Percentiles rank a stretch among this genome's conserved stretches.
These are phyloP conservation scores for Chrysosporium keratinophilum DNA, from an alignment of 2,329 filamentous ascomycete genomes.

Conservation along the genomic window DNA sequence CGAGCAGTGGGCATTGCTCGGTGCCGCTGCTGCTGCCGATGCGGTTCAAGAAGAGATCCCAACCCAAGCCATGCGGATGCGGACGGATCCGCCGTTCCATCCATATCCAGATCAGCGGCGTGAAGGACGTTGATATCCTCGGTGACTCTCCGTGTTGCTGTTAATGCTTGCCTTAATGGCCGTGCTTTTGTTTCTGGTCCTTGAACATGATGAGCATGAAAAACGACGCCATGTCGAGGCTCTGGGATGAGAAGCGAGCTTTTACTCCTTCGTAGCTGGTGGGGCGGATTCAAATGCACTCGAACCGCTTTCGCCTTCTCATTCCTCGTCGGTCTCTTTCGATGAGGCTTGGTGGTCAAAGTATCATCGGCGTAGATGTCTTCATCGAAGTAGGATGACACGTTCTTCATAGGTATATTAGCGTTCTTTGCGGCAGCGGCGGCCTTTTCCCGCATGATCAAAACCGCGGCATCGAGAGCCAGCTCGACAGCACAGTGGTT, in stretches of 20 bases:
- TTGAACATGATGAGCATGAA: neutral
- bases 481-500: conserved; percentile 85
- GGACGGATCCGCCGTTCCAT: neutral
- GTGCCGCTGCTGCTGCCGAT: too few relatives aligned
- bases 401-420: neutral
- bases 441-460: conserved; percentile 18
- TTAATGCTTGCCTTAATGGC: neutral
- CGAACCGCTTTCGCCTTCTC: neutral
- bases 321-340: neutral
- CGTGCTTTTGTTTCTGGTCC: neutral
- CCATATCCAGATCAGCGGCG: neutral
- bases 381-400: conserved; percentile 1
- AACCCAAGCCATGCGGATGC: neutral
- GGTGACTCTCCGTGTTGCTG: neutral
- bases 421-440: conserved; percentile 3
- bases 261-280: neutral
- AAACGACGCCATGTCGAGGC: neutral
- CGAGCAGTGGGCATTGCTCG: neutral
- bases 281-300: neutral
- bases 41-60: neutral
- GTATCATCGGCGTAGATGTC: neutral
- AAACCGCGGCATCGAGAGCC: conserved; percentile 47
- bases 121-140: neutral
- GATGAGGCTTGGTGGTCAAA: neutral
- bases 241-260: neutral